phyloP scores from a whole-genome alignment of 2,329 filamentous ascomycete species.

The Xylaria hypoxylon region DNA sequence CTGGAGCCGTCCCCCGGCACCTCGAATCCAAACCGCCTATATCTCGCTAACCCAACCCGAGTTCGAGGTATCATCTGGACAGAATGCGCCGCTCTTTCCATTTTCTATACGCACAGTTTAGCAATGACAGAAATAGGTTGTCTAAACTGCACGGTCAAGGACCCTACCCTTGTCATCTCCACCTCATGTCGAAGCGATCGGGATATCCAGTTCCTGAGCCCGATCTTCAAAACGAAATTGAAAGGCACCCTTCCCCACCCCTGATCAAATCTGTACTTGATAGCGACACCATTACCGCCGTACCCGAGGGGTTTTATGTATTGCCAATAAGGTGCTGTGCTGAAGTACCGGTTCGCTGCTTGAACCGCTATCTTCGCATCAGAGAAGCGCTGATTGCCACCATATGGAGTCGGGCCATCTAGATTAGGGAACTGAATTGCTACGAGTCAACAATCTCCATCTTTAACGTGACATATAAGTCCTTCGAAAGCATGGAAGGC shows the following conservation, averaged over 20 bases:
- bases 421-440: not conserved
- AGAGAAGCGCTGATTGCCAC: not conserved
- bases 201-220: not conserved
- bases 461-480: not conserved
- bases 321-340: not conserved
- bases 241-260: not conserved
- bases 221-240: constrained; percentile 25
- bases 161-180: constrained; percentile 6
- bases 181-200: not conserved
- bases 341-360: not conserved
- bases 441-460: not conserved
- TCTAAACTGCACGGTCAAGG: not conserved
- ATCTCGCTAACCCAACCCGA: constrained; percentile 12
- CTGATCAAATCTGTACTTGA: not conserved
- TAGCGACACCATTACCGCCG: constrained; percentile 21
- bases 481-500: not conserved
- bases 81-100: constrained; percentile 39
- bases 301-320: constrained; percentile 8
- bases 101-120: constrained; percentile 28
- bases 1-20: constrained; percentile 28
- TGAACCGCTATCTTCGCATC: not conserved
- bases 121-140: not conserved
- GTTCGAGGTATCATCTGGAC: constrained; percentile 33
- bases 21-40: not conserved
- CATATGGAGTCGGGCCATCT: not conserved